phyloP scores from a whole-genome alignment of 2,329 filamentous ascomycete species.

The Onygena corvina region DNA sequence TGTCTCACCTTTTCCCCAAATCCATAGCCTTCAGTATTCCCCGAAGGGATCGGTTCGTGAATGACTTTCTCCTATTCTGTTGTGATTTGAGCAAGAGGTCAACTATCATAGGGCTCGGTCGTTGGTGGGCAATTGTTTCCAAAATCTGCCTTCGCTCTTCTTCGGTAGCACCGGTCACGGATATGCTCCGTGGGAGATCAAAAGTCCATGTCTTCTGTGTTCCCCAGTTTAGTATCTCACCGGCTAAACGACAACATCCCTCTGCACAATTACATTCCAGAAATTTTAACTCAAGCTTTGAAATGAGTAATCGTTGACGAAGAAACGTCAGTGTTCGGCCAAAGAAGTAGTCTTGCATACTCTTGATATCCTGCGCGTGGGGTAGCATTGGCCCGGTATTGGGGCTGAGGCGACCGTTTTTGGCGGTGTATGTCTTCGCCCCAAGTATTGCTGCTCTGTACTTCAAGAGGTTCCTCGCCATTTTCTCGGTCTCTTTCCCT shows the following conservation, averaged over 20 bases:
- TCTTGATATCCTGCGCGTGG: slow-evolving; percentile 14
- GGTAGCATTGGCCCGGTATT: not conserved
- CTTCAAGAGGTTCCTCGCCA: slow-evolving; percentile 4
- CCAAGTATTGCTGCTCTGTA: not conserved
- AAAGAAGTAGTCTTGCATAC: slow-evolving; percentile 18
- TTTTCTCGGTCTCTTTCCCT: not conserved
- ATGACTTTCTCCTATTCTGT: slow-evolving; percentile 3
- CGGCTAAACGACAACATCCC: slow-evolving; percentile 18
- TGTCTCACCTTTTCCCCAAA: not conserved
- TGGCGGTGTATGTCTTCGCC: not conserved
- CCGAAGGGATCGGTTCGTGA: slow-evolving; percentile 6
- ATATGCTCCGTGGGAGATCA: slow-evolving; percentile 16
- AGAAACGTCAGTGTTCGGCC: slow-evolving; percentile 18
- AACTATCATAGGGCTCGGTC: not conserved
- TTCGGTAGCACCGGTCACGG: slow-evolving; percentile 13
- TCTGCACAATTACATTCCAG: slow-evolving; percentile 14
- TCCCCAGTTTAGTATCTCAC: slow-evolving; percentile 17
- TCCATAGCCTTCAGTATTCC: slow-evolving; percentile 9
- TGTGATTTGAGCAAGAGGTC: not conserved
- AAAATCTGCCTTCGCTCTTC: slow-evolving; percentile 13
- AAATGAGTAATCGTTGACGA: slow-evolving; percentile 17
- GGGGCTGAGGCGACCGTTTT: not conserved
- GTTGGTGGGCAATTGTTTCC: slow-evolving; percentile 11
- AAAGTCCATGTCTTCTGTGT: slow-evolving; percentile 13
- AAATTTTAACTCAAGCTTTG: slow-evolving; percentile 16